Conservation (phyloP, 495 filamentous ascomycete genomes). For the Xylaria castorea region DNA sequence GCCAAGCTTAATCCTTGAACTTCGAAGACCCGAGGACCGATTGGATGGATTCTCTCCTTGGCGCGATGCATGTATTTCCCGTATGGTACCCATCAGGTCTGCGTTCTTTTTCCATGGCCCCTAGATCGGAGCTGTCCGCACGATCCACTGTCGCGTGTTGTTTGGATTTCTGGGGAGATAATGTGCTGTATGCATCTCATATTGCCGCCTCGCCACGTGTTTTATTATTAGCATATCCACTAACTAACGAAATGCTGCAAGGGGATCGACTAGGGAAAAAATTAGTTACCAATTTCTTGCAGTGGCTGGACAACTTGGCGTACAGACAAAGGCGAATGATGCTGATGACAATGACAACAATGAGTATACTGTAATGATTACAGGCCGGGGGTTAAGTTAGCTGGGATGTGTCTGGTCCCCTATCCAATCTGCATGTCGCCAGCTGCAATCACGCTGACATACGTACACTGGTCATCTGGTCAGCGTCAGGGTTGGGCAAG, state of each 20-base stretch:
- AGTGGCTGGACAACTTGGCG: background rate
- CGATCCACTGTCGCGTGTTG: slow-evolving; percentile 26
- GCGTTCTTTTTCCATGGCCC: background rate
- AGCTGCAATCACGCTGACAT: slow-evolving; percentile 15
- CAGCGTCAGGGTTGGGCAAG: background rate
- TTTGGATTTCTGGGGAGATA: slow-evolving; percentile 8
- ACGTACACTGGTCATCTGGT: slow-evolving; percentile 12
- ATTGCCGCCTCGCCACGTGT: slow-evolving; percentile 23
- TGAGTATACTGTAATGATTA: background rate
- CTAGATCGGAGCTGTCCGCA: slow-evolving; percentile 2
- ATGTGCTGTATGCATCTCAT: slow-evolving; percentile 21
- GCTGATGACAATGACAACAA: background rate
- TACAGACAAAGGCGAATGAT: background rate
- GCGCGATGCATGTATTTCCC: slow-evolving; percentile 5
- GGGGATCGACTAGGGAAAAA: background rate
- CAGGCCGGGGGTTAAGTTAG: background rate
- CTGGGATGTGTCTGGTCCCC: slow-evolving; percentile 5
- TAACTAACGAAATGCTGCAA: background rate
- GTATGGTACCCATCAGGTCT: background rate
- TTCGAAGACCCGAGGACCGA: slow-evolving; percentile 6
- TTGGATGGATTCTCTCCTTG: slow-evolving; percentile 4
- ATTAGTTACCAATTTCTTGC: background rate
- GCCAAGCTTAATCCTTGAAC: background rate
- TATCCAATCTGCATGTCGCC: slow-evolving; percentile 10
- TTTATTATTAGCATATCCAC: slow-evolving; percentile 23